These are phyloP conservation scores for Prunus mira DNA, from an alignment of 306 rosid genomes.

Conservation along the genomic window DNA sequence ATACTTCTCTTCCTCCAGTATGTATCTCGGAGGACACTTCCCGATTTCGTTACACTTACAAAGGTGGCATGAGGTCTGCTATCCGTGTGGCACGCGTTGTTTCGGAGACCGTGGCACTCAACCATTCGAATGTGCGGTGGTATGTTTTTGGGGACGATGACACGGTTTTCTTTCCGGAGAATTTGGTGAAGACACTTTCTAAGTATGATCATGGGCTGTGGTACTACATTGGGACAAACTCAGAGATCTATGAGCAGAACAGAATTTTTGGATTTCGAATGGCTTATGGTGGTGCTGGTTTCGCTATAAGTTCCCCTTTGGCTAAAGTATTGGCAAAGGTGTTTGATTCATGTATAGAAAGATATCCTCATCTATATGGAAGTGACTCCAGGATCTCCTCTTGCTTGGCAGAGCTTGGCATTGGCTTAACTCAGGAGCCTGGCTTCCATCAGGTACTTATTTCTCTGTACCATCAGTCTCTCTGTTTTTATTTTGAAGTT, in stretches of 20 bases:
- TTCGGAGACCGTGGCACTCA: slow-evolving; percentile 52
- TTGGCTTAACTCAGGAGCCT: slow-evolving; percentile 71
- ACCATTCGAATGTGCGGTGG: slow-evolving; percentile 71
- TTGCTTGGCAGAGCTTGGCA: slow-evolving; percentile 89
- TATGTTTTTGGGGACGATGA: slow-evolving; percentile 92
- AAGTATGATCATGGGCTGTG: slow-evolving; percentile 75
- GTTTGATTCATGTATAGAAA: slow-evolving; percentile 71
- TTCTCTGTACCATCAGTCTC: not conserved
- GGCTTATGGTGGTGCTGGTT: slow-evolving; percentile 95
- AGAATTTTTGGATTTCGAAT: slow-evolving; percentile 56
- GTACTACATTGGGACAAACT: slow-evolving; percentile 84
- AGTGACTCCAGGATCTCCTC: slow-evolving; percentile 72
- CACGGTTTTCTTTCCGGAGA: slow-evolving; percentile 76
- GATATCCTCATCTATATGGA: slow-evolving; percentile 90
- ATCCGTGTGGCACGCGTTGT: slow-evolving; percentile 83
- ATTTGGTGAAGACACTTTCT: slow-evolving; percentile 72
- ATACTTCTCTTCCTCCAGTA: slow-evolving; percentile 60
- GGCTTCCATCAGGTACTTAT: slow-evolving; percentile 81
- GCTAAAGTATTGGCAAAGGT: slow-evolving; percentile 60
- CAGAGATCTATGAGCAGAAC: slow-evolving; percentile 70
- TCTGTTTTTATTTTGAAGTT: not conserved
- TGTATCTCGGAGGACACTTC: slow-evolving; percentile 71
- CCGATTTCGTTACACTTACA: slow-evolving; percentile 57
- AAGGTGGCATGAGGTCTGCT: slow-evolving; percentile 51
- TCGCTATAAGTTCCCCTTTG: slow-evolving; percentile 70